These are phyloP conservation scores for Leccinum subtestaceum DNA, from an alignment of 768 basidiomycete genomes.

Conservation along the genomic window DNA sequence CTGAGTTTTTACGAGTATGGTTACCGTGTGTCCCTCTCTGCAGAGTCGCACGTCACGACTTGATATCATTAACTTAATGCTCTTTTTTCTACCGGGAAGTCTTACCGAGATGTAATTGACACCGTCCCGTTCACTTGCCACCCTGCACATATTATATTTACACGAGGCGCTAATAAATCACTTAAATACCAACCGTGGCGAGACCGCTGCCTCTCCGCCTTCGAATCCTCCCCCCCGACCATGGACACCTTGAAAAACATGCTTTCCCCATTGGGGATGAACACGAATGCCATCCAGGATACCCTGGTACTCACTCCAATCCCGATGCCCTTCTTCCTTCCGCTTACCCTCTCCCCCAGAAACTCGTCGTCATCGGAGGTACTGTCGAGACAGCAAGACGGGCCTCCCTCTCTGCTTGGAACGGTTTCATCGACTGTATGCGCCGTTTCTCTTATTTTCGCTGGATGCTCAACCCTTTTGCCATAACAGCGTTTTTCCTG, in stretches of 20 bases:
- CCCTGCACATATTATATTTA: constrained; percentile 28
- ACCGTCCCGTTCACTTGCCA: constrained; percentile 26
- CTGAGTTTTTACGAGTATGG: constrained; percentile 20
- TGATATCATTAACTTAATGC: constrained; percentile 6
- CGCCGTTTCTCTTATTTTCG: neutral
- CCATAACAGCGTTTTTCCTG: constrained; percentile 70
- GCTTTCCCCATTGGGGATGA: constrained; percentile 67
- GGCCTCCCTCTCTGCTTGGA: constrained; percentile 82
- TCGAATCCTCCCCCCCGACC: constrained; percentile 26
- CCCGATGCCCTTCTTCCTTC: neutral
- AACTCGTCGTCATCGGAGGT: constrained; percentile 87
- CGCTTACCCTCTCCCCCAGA: constrained; percentile 40
- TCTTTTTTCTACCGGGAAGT: constrained; percentile 23
- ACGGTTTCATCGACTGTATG: constrained; percentile 82
- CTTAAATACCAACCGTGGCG: constrained; percentile 39
- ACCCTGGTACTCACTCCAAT: constrained; percentile 54
- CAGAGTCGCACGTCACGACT: constrained; percentile 19
- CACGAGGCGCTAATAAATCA: constrained; percentile 34
- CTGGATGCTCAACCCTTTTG: constrained; percentile 9
- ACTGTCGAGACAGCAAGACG: constrained; percentile 84
- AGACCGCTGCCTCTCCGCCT: constrained; percentile 28
- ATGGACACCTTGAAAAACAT: constrained; percentile 76
- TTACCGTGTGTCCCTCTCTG: constrained; percentile 10
- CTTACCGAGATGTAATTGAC: constrained; percentile 33
- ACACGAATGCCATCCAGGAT: constrained; percentile 70